Conservation (phyloP, 345 rosid genomes). For the Nasturtium officinale region DNA sequence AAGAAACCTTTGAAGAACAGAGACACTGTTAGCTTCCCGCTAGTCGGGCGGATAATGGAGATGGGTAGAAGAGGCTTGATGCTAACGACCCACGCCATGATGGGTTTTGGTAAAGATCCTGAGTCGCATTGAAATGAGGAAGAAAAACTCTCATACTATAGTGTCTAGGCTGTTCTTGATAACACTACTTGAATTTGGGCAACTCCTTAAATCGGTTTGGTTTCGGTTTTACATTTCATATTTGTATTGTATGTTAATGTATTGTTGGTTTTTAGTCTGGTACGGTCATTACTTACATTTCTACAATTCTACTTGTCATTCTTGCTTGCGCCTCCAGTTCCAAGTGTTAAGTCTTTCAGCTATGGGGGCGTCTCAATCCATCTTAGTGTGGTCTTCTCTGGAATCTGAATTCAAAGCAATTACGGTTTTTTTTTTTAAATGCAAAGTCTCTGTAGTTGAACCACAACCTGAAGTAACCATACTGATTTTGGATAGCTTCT, state of each 20-base stretch:
- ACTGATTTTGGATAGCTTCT: conserved; percentile 5
- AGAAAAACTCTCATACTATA: not conserved
- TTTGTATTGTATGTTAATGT: not conserved
- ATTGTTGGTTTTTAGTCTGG: conserved; percentile 7
- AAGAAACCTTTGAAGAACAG: conserved; percentile 74
- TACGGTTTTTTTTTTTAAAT: not conserved
- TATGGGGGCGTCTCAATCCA: not conserved
- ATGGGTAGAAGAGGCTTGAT: conserved; percentile 70
- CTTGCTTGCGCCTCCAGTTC: not conserved
- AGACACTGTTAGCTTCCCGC: conserved; percentile 58
- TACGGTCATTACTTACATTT: not conserved
- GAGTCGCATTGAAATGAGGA: conserved; percentile 18
- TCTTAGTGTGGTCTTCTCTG: too few relatives aligned
- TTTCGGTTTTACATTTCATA: not conserved
- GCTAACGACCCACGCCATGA: conserved; percentile 87
- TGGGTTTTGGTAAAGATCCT: conserved; percentile 90
- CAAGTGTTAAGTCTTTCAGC: not conserved
- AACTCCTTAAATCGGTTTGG: conserved; percentile 25
- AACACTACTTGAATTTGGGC: conserved; percentile 6
- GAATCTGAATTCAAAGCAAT: not conserved
- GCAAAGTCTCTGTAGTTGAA: not conserved
- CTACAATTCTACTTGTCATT: not conserved
- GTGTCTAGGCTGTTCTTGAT: conserved; percentile 5
- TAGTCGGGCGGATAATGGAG: conserved; percentile 66
- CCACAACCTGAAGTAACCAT: conserved; percentile 6